A percentile compares a stretch with the other conserved stretches of the same genome.
These are phyloP conservation scores for Boletus subcaerulescens DNA, from an alignment of 768 basidiomycete species.

Conservation along the genomic window DNA sequence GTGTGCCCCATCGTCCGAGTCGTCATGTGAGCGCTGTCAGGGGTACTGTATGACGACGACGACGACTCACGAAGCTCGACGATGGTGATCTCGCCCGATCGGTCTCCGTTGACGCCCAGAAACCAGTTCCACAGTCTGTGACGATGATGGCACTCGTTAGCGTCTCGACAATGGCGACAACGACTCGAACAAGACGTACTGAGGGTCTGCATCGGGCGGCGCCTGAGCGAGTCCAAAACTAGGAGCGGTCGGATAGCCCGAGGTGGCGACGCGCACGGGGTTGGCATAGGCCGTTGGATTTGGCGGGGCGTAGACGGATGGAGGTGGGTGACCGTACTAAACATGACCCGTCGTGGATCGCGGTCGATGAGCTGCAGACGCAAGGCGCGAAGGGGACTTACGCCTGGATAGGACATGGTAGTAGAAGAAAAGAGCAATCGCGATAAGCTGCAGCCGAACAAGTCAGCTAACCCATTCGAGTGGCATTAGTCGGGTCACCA, in stretches of 20 bases:
- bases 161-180: not conserved
- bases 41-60: no score
- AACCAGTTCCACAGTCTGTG: slow-evolving; percentile 67
- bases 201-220: slow-evolving; percentile 65
- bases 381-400: slow-evolving; percentile 2
- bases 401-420: slow-evolving; percentile 20
- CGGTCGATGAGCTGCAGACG: not conserved
- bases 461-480: no score
- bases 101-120: slow-evolving; percentile 60
- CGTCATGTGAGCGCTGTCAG: not conserved
- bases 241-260: not conserved
- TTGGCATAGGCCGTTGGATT: not conserved
- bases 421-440: not conserved
- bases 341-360: no score
- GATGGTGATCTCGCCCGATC: slow-evolving; percentile 65
- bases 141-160: no score
- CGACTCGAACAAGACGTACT: slow-evolving; percentile 44
- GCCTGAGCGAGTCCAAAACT: not conserved
- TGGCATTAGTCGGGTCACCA: no score
- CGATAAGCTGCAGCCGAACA: slow-evolving; percentile 7
- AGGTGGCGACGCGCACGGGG: not conserved
- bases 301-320: slow-evolving; percentile 5
- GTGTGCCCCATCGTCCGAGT: not conserved
- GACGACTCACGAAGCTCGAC: slow-evolving; percentile 59
- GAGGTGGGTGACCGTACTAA: slow-evolving; percentile 10